Percentiles rank a stretch among this genome's conserved stretches.
These are phyloP conservation scores for Phytophthora rubi DNA, from an alignment of 352 stramenopile species.

Conservation along the genomic window DNA sequence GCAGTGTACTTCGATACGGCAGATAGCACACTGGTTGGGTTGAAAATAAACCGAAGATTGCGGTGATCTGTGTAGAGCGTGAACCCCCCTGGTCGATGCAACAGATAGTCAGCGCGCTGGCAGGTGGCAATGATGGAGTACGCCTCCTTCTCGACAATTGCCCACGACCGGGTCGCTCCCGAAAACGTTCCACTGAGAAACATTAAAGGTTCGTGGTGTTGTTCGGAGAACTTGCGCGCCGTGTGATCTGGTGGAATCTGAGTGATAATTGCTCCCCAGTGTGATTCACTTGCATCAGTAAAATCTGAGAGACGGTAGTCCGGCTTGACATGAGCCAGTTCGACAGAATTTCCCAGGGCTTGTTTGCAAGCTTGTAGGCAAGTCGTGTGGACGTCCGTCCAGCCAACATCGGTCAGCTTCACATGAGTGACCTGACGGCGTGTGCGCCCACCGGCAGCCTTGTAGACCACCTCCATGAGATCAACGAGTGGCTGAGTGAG, in stretches of 20 bases:
- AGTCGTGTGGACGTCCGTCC: background rate
- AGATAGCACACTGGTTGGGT: background rate
- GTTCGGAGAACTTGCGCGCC: background rate
- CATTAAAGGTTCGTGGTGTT: constrained; percentile 6
- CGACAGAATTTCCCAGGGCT: background rate
- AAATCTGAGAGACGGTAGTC: background rate
- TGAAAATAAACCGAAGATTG: constrained; percentile 10
- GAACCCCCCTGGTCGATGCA: constrained; percentile 1
- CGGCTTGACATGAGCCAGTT: background rate
- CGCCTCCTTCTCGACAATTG: constrained; percentile 17
- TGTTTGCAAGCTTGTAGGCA: background rate
- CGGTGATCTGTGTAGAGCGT: constrained; percentile 4
- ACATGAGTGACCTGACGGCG: constrained; percentile 1
- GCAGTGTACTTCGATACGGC: constrained; percentile 6
- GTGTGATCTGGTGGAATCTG: background rate
- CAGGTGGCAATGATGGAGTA: constrained; percentile 14
- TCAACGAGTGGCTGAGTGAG: background rate
- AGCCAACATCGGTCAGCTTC: constrained; percentile 2
- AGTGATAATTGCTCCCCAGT: constrained; percentile 8
- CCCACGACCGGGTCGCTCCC: background rate
- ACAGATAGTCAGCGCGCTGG: constrained; percentile 10
- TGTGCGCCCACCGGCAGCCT: background rate
- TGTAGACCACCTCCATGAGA: constrained; percentile 8
- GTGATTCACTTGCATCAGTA: constrained; percentile 8
- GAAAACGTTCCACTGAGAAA: constrained; percentile 9